Evolutionary conservation across 1,284 basidiomycete genomes (phyloP).

Genomic region (Thecaphora frezii): DNA sequence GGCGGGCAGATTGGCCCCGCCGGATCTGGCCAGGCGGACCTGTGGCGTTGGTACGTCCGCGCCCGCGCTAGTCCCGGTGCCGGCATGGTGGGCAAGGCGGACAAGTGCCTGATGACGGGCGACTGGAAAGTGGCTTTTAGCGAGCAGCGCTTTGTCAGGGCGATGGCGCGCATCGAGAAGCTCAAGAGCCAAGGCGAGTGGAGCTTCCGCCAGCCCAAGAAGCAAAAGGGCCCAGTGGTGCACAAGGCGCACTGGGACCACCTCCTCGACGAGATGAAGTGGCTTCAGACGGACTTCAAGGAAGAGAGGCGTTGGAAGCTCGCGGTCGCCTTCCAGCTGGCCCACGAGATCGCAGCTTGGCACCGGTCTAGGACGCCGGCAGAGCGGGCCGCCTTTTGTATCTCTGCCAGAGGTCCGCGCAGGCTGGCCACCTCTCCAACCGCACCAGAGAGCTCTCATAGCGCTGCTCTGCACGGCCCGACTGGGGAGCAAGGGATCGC

Average conservation of each 20-base stretch:
- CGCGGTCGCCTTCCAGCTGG: slow-evolving; percentile 80
- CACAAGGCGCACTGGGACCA: slow-evolving; percentile 93
- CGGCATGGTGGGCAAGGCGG: slow-evolving; percentile 56
- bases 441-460: neutral
- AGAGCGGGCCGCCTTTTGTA: slow-evolving; percentile 70
- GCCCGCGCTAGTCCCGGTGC: slow-evolving; percentile 51
- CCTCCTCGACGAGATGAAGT: slow-evolving; percentile 95
- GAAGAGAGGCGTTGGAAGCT: slow-evolving; percentile 94
- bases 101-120: slow-evolving; percentile 54
- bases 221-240: slow-evolving; percentile 78
- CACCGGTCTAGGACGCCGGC: slow-evolving; percentile 71
- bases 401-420: slow-evolving; percentile 34
- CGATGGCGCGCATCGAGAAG: slow-evolving; percentile 80
- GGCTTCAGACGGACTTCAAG: slow-evolving; percentile 92
- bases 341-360: slow-evolving; percentile 82
- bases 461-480: neutral
- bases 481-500: no score
- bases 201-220: slow-evolving; percentile 94
- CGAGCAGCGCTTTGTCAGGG: slow-evolving; percentile 64
- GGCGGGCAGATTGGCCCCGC: slow-evolving; percentile 30
- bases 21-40: slow-evolving; percentile 43
- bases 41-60: slow-evolving; percentile 53
- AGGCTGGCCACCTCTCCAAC: neutral
- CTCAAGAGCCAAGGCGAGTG: slow-evolving; percentile 80
- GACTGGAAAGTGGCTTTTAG: slow-evolving; percentile 58